These are phyloP conservation scores for Oehlia diaphana DNA, from an alignment of 192 early-diverging fungal species.

Conservation along the genomic window DNA sequence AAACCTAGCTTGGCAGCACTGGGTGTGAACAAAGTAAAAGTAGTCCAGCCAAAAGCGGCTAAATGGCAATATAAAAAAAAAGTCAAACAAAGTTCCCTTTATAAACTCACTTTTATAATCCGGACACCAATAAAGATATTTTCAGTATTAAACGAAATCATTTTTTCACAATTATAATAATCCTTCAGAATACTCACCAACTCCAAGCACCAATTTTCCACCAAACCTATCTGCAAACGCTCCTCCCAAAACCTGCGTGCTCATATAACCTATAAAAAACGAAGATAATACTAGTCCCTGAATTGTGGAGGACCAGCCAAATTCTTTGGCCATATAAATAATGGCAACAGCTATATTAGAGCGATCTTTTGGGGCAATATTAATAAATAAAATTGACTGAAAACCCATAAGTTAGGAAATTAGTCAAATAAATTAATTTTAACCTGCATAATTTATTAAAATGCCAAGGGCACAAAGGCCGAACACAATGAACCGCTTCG, in stretches of 20 bases:
- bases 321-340: slow-evolving; percentile 39
- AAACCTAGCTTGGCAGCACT: slow-evolving; percentile 24
- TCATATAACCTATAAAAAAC: slow-evolving; percentile 41
- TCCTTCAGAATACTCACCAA: slow-evolving; percentile 22
- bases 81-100: neutral
- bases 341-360: slow-evolving; percentile 43
- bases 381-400: neutral
- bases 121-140: too few relatives aligned
- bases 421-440: neutral
- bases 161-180: too few relatives aligned
- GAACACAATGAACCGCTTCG: slow-evolving; percentile 16
- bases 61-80: neutral
- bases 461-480: neutral
- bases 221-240: slow-evolving; percentile 40
- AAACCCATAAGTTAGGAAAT: too few relatives aligned
- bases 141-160: too few relatives aligned
- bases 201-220: slow-evolving; percentile 37
- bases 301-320: slow-evolving; percentile 30
- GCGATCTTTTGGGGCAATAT: slow-evolving; percentile 28
- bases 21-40: slow-evolving; percentile 36
- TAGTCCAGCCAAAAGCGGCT: slow-evolving; percentile 35
- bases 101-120: too few relatives aligned
- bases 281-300: slow-evolving; percentile 38
- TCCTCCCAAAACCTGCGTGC: slow-evolving; percentile 40
- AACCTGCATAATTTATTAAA: slow-evolving; percentile 8